Conservation (phyloP, 2,329 filamentous ascomycete genomes). For the Scedosporium dehoogii region DNA sequence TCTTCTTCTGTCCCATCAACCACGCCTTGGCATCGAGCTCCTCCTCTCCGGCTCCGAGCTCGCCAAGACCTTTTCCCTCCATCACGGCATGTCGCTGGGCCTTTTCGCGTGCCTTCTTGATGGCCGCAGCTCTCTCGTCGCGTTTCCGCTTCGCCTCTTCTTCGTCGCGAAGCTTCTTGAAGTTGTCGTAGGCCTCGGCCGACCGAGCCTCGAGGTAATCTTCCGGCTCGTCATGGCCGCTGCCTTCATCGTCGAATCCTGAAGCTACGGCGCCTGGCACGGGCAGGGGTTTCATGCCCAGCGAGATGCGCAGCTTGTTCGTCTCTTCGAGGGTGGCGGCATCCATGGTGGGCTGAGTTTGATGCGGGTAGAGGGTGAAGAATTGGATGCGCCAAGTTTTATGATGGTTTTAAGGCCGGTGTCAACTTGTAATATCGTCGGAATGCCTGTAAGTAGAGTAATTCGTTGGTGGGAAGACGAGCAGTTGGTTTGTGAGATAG, state of each 20-base stretch:
- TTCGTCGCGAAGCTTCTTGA: constrained; percentile 52
- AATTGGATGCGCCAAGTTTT: neutral
- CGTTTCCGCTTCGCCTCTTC: constrained; percentile 69
- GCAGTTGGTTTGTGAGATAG: neutral
- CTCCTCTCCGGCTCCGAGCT: constrained; percentile 49
- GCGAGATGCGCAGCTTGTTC: constrained; percentile 79
- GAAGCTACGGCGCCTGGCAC: constrained; percentile 57
- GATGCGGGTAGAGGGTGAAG: neutral
- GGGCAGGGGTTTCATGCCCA: constrained; percentile 83
- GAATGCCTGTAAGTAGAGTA: neutral
- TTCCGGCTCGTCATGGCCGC: constrained; percentile 57
- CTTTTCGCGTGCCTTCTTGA: constrained; percentile 79
- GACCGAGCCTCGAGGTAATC: constrained; percentile 79
- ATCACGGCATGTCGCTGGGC: constrained; percentile 67
- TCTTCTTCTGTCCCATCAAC: constrained; percentile 83
- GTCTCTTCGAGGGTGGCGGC: constrained; percentile 80
- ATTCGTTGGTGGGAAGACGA: neutral
- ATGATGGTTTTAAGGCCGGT: neutral
- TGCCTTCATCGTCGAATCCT: constrained; percentile 37
- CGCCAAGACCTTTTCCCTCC: constrained; percentile 76
- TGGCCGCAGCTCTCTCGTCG: constrained; percentile 69
- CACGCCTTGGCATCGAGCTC: constrained; percentile 74
- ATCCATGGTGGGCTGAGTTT: constrained; percentile 35
- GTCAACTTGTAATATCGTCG: neutral
- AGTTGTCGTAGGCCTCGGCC: constrained; percentile 66